Base-by-base conservation (phyloP, 768 basidiomycete genomes). In the Podaxis sp. region DNA sequence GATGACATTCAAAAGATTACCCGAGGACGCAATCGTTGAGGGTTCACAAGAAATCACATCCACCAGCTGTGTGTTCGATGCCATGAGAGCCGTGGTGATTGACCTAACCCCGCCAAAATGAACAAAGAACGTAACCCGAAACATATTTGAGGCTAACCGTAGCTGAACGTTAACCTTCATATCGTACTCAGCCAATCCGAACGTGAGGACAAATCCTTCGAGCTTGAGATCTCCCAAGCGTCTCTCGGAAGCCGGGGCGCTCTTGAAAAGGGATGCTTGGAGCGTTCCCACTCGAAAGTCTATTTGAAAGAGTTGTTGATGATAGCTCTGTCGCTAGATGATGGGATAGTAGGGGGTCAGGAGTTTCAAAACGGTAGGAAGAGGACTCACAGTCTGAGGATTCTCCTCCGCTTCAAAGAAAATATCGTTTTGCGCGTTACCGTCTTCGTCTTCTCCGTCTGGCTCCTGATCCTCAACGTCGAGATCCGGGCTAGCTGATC, bases 271-370 rank as follows among this genome's bases (percentile, higher is more conserved):
- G 2, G 89, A 85, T 0, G 89, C 93, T 53, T 90, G 82, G 12
- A 99, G 80, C 55, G 85, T 84, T 57, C 94, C 91, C 40, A 99
- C 97, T 36, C 87, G 80, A 77, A 99, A 99, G 61, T 89, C 80
- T 64, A 99, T 77, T 73, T 97, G 91, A 65, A 99, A 93, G 0
- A 86, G 80, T 55, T 77, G 79, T 65, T 88, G 91, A 46, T 74
- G 80, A 38, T 82, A 64, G 53, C 79, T 79, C 24, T 77, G 79
- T 52, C 75, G 74, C 77, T 82, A 44, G 22, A 59, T 57, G n/a
- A 52, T 17, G 7, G 5, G 22, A 46, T n/a, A 63, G 48, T 61
- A 40, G 62, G 39, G 39, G 44, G 36, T 17, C 8, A 53, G 19
- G 44, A 39, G 39, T 6, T 19, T 33, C 7, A 56, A 30, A 33